Base-by-base conservation (phyloP, 73 alveolate species). In the Blepharisma stoltei region DNA sequence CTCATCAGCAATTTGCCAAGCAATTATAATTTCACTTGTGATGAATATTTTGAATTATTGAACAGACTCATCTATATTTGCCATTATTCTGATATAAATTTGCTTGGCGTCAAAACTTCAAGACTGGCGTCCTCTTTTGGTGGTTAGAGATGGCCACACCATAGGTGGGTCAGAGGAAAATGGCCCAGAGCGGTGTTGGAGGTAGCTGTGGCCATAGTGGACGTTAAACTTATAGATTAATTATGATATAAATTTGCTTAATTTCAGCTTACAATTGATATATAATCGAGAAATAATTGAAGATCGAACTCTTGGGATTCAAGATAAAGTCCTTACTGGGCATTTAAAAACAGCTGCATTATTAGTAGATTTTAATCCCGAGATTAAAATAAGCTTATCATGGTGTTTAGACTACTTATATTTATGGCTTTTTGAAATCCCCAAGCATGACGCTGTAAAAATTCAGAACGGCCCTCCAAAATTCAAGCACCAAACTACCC, bases 251-350 rank as follows among this genome's bases (percentile, higher is more conserved):
- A 25, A 37, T 14, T 67, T 88, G 9, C 52, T 85, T 6, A 80
- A 80, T 54, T 52, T 53, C 77, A 54, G 90, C 50, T 71, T 88
- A 2, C 18, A 53, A 21, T 49, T 54, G 32, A 55, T 88, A 4
- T 65, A 88, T 32, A 45, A 47, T 20, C 76, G 89, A 48, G 87
- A 86, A 2, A 80, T 80, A 20, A 37, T 68, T 25, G 92, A 84
- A 60, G 95, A 84, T 18, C 48, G 84, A 46, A 78, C 71, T 48
- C 55, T 81, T 9, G 83, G 81, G 0, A 53, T 45, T 45, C 80
- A 75, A 20, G 95, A 88, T 65, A 85, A 85, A 69, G 86, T 88
- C 6, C 67, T 88, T 6, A 66, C 87, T 44, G 95, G 95, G 21
- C 76, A 85, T 67, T 47, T 88, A 11, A 32, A 71, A 38, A 69